Evolutionary conservation across 2,329 filamentous ascomycete species (phyloP).

Genomic region (Botryotinia narcissicola): DNA sequence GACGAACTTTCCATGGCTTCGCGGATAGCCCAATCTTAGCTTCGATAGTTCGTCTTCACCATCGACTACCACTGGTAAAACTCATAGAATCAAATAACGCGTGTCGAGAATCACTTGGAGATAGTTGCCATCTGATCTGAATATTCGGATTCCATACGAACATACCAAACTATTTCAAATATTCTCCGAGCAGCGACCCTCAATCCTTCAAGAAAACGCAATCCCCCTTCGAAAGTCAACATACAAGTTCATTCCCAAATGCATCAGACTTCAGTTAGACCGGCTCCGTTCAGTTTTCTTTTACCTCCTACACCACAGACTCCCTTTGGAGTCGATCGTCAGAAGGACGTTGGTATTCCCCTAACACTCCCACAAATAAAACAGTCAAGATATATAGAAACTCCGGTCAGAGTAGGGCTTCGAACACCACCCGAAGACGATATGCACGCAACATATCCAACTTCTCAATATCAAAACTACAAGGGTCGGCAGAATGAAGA

Average conservation of each 20-base stretch:
- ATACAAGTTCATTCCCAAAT: constrained; percentile 28
- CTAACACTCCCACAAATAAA: constrained; percentile 24
- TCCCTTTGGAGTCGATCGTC: constrained; percentile 27
- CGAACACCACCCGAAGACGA: constrained; percentile 52
- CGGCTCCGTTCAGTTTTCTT: constrained; percentile 36
- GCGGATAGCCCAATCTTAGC: neutral
- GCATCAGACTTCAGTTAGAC: constrained; percentile 37
- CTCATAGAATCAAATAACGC: constrained; percentile 25
- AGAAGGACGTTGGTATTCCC: constrained; percentile 27
- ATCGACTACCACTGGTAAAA: neutral
- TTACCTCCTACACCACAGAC: constrained; percentile 26
- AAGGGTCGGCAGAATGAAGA: constrained; percentile 43
- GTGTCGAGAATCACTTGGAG: neutral
- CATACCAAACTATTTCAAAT: neutral
- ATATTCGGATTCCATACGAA: neutral
- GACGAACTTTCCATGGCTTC: neutral
- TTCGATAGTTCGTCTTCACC: neutral
- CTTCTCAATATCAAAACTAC: constrained; percentile 47
- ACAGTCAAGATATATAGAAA: constrained; percentile 30
- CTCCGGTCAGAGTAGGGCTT: constrained; percentile 42
- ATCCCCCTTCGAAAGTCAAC: constrained; percentile 6
- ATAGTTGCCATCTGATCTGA: neutral
- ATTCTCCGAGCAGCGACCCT: constrained; percentile 7
- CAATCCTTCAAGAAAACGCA: neutral
- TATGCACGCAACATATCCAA: constrained; percentile 52